Evolutionary conservation across 306 rosid species (phyloP).

Genomic region (cucumber (Cucumis sativus)): Cucumber_9930_V3 NC_026661.2:20671501-20672000

Average conservation of each 20-base stretch:
- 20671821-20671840: constrained; percentile 43
- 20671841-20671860: constrained; percentile 49
- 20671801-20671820: constrained; percentile 44
- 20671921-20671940: background rate
- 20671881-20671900: constrained; percentile 31
- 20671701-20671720: constrained; percentile 39
- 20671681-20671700: constrained; percentile 54
- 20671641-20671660: constrained; percentile 33
- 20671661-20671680: constrained; percentile 31
- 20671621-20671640: constrained; percentile 36
- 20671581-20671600: background rate
- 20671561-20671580: background rate
- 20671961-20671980: constrained; percentile 18
- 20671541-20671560: constrained; percentile 27
- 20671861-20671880: constrained; percentile 38
- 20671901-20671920: background rate
- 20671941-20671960: background rate
- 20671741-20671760: constrained; percentile 44
- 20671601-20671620: background rate
- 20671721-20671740: constrained; percentile 50
- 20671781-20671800: constrained; percentile 47
- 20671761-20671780: constrained; percentile 57
- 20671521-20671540: constrained; percentile 54
- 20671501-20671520: constrained; percentile 54
- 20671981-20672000: constrained; percentile 29